Conservation (phyloP, 495 filamentous ascomycete species). For the Filosporella fistucella region DNA sequence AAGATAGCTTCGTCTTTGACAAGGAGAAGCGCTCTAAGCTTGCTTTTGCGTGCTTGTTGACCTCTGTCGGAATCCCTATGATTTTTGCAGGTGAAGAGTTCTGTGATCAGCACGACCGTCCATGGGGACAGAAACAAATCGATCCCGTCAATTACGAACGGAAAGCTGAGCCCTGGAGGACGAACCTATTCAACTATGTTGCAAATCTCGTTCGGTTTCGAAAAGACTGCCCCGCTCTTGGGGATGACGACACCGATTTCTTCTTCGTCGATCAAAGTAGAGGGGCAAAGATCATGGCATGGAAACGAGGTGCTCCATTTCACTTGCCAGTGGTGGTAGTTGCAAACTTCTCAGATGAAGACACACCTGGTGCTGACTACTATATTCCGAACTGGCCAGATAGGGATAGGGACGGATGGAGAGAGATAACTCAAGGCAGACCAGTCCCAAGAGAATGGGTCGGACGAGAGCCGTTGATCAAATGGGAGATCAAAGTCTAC, state of each 20-base stretch:
- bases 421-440: conserved; percentile 25
- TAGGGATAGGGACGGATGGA: conserved; percentile 19
- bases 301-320: conserved; percentile 18
- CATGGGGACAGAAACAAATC: conserved; percentile 25
- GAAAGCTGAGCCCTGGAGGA: conserved; percentile 25
- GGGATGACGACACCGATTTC: conserved; percentile 27
- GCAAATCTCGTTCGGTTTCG: conserved; percentile 22
- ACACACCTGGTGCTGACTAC: conserved; percentile 25
- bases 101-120: conserved; percentile 25
- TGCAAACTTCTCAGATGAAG: conserved; percentile 28
- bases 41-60: conserved; percentile 27
- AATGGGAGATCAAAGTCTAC: conserved; percentile 30
- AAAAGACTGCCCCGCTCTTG: conserved; percentile 24
- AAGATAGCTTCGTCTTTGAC: conserved; percentile 21
- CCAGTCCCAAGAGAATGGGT: conserved; percentile 27
- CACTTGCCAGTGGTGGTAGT: conserved; percentile 24
- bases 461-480: conserved; percentile 25
- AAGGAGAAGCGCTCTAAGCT: conserved; percentile 23
- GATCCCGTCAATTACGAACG: conserved; percentile 30
- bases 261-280: conserved; percentile 25
- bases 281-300: conserved; percentile 27
- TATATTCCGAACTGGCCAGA: conserved; percentile 25
- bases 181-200: conserved; percentile 25
- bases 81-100: conserved; percentile 34
- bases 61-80: conserved; percentile 31